Evolutionary conservation across 192 early-diverging fungal species (phyloP).

Genomic region (Endogone sp.): DNA sequence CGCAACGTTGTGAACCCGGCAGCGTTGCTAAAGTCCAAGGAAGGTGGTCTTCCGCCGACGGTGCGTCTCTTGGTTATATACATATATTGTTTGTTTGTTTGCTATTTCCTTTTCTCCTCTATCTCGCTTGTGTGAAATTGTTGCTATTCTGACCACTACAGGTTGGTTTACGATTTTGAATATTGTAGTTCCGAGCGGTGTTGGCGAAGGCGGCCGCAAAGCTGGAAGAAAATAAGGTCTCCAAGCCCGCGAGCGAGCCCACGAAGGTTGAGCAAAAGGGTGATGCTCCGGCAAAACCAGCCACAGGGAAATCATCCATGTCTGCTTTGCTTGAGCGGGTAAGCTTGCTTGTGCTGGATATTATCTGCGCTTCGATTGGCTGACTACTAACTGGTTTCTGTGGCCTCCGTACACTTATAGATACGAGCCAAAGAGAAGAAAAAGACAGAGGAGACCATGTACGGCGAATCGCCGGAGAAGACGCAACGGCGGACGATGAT

Average conservation of each 20-base stretch:
- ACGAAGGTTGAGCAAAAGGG: no score
- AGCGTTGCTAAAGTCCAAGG: neutral
- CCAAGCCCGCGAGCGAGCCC: no score
- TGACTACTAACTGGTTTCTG: neutral
- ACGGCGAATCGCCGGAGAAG: constrained; percentile 1
- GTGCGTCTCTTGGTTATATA: neutral
- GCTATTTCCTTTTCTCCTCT: neutral
- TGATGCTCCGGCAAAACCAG: no score
- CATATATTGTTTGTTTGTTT: neutral
- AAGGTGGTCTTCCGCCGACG: neutral
- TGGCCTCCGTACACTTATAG: neutral
- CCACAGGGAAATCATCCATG: no score
- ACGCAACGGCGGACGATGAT: constrained; percentile 4
- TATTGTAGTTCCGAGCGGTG: neutral
- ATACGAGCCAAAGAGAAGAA: constrained; percentile 14
- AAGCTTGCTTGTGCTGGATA: neutral
- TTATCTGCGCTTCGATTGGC: neutral
- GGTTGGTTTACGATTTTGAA: no score
- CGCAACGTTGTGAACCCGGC: constrained; percentile 8
- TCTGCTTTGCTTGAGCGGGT: neutral
- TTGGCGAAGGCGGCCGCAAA: neutral
- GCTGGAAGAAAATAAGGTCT: neutral
- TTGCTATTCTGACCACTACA: no score
- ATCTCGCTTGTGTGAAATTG: no score
- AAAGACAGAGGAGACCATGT: constrained; percentile 10